phyloP scores from a whole-genome alignment of 495 filamentous ascomycete species.

The Apodospora peruviana region DNA sequence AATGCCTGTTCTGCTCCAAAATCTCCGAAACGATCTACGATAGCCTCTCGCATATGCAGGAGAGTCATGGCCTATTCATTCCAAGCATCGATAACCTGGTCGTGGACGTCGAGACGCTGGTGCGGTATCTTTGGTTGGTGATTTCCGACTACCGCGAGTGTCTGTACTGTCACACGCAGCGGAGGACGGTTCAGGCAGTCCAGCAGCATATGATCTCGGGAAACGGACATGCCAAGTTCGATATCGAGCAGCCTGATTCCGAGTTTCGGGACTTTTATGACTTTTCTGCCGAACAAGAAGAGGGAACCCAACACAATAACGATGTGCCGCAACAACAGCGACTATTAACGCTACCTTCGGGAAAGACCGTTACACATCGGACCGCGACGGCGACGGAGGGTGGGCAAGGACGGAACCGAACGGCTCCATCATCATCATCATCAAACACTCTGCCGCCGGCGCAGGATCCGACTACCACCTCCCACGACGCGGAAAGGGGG shows the following conservation, averaged over 20 bases:
- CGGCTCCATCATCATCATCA: no score
- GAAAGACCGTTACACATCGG: no score
- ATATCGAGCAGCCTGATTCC: constrained; percentile 22
- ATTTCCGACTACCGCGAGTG: constrained; percentile 34
- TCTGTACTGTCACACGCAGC: constrained; percentile 26
- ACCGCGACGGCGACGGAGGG: no score
- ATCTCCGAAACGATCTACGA: constrained; percentile 14
- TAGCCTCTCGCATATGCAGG: constrained; percentile 30
- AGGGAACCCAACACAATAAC: constrained; percentile 1
- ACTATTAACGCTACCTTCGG: no score
- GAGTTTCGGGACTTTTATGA: constrained; percentile 29
- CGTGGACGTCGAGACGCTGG: constrained; percentile 26
- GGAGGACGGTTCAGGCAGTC: constrained; percentile 24
- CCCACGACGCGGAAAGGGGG: no score
- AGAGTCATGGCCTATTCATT: constrained; percentile 29
- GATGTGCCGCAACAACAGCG: no score
- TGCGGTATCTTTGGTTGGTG: constrained; percentile 31
- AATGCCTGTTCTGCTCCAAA: constrained; percentile 21
- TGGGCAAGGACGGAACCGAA: no score
- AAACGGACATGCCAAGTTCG: constrained; percentile 29
- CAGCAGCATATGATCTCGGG: constrained; percentile 34
- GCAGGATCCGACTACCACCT: no score
- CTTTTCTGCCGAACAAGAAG: not conserved
- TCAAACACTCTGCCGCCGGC: no score
- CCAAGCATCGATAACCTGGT: constrained; percentile 18